Evolutionary conservation across 257 asterid species (phyloP).

Genomic region (Forsythia suspensa): DNA sequence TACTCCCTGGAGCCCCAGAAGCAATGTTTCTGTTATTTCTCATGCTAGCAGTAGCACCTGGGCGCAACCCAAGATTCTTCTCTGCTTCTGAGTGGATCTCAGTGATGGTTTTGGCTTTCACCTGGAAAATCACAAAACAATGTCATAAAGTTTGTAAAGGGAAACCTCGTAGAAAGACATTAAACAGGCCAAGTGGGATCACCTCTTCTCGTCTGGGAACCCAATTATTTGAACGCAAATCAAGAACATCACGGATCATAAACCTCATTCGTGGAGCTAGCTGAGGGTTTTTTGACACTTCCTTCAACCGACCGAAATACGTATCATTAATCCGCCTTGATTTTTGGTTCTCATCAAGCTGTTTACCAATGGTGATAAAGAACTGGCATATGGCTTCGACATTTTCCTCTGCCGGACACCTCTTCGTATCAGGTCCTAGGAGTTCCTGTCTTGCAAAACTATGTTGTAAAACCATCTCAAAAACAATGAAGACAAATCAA

Average conservation of each 20-base stretch:
- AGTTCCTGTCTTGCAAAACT: constrained; percentile 56
- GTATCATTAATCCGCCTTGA: constrained; percentile 66
- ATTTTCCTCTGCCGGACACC: constrained; percentile 90
- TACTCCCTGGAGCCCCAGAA: constrained; percentile 58
- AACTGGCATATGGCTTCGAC: constrained; percentile 99
- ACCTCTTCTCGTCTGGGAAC: constrained; percentile 95
- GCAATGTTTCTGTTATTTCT: constrained; percentile 54
- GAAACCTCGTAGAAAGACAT: neutral
- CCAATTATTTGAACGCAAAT: constrained; percentile 81
- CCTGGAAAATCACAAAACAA: neutral
- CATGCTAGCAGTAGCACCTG: constrained; percentile 88
- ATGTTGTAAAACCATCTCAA: neutral
- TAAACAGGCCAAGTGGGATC: neutral
- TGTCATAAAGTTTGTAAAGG: neutral
- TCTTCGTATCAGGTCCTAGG: constrained; percentile 60
- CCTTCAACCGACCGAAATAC: constrained; percentile 76
- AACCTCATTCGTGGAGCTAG: constrained; percentile 74
- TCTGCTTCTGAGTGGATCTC: constrained; percentile 98
- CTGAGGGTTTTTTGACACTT: constrained; percentile 70
- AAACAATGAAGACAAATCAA: neutral
- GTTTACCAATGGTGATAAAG: constrained; percentile 90
- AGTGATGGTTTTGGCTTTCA: constrained; percentile 70
- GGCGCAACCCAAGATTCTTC: constrained; percentile 86
- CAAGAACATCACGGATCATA: constrained; percentile 86
- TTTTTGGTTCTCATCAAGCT: constrained; percentile 29